phyloP scores from a whole-genome alignment of 768 basidiomycete species.

The Cyclocybe aegerita region DNA sequence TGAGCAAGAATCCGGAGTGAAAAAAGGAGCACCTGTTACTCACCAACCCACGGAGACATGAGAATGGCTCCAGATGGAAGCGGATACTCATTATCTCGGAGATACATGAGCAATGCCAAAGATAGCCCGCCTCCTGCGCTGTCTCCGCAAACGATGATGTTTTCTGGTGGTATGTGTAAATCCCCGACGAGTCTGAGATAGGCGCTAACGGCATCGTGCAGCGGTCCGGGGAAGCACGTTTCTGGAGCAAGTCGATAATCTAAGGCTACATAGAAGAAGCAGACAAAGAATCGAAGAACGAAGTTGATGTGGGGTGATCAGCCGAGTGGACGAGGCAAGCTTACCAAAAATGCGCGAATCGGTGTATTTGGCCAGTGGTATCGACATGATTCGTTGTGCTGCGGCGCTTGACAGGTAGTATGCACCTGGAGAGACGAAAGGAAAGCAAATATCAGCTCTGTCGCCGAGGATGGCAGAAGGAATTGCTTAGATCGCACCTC shows the following conservation, averaged over 20 bases:
- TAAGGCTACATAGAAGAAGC: conserved; percentile 55
- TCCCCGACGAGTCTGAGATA: conserved; percentile 89
- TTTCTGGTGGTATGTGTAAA: conserved; percentile 87
- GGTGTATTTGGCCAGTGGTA: conserved; percentile 85
- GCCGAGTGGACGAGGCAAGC: conserved; percentile 11
- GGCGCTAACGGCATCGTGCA: conserved; percentile 81
- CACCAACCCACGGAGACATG: conserved; percentile 95
- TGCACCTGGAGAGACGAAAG: conserved; percentile 55
- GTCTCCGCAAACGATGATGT: conserved; percentile 87
- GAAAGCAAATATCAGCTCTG: neutral
- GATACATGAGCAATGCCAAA: conserved; percentile 87
- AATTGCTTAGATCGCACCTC: conserved; percentile 51
- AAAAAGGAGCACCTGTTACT: conserved; percentile 31
- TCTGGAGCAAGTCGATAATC: conserved; percentile 97
- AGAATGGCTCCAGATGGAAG: conserved; percentile 84
- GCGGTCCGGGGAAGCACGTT: conserved; percentile 87
- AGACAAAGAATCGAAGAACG: conserved; percentile 3
- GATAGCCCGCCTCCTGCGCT: conserved; percentile 91
- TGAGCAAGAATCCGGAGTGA: neutral
- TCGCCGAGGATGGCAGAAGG: neutral
- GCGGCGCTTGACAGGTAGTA: conserved; percentile 93
- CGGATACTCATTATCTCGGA: conserved; percentile 87
- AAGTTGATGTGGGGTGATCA: neutral
- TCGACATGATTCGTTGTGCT: conserved; percentile 86
- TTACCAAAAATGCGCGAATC: conserved; percentile 83